phyloP scores from a whole-genome alignment of 495 filamentous ascomycete species.

The Xanthoparmelia taractica region DNA sequence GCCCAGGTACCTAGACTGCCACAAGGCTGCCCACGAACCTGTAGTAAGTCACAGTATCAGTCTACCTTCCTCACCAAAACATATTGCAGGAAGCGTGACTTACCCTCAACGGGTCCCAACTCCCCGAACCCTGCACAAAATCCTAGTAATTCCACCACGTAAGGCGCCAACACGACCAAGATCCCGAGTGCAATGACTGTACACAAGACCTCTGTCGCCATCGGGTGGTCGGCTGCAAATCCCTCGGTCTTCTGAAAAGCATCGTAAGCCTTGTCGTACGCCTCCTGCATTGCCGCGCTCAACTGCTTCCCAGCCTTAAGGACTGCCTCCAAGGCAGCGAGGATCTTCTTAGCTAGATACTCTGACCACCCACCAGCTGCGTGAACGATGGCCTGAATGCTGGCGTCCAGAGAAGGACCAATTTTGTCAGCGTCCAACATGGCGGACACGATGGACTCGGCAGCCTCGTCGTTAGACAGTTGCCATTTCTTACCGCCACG shows the following conservation, averaged over 20 bases:
- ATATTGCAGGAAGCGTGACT: slow-evolving; percentile 11
- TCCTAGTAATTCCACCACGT: slow-evolving; percentile 40
- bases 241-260: slow-evolving; percentile 25
- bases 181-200: slow-evolving; percentile 47
- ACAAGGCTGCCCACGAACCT: slow-evolving; percentile 41
- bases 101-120: slow-evolving; percentile 41
- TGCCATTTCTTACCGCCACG: background rate
- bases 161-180: slow-evolving; percentile 38
- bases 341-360: slow-evolving; percentile 31
- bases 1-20: slow-evolving; percentile 39
- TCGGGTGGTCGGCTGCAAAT: slow-evolving; percentile 40
- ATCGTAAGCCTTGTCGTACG: slow-evolving; percentile 29
- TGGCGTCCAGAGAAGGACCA: background rate
- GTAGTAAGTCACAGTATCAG: slow-evolving; percentile 8
- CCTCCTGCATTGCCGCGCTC: slow-evolving; percentile 31
- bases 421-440: slow-evolving; percentile 4
- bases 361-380: slow-evolving; percentile 36
- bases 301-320: slow-evolving; percentile 31
- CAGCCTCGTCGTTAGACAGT: slow-evolving; percentile 1
- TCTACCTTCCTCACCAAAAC: slow-evolving; percentile 2
- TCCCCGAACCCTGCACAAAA: slow-evolving; percentile 48
- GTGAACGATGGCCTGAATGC: slow-evolving; percentile 20
- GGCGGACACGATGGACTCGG: slow-evolving; percentile 13
- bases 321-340: slow-evolving; percentile 30
- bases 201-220: slow-evolving; percentile 25